phyloP scores from a whole-genome alignment of 257 asterid genomes.

The Solanum chilense region DNA sequence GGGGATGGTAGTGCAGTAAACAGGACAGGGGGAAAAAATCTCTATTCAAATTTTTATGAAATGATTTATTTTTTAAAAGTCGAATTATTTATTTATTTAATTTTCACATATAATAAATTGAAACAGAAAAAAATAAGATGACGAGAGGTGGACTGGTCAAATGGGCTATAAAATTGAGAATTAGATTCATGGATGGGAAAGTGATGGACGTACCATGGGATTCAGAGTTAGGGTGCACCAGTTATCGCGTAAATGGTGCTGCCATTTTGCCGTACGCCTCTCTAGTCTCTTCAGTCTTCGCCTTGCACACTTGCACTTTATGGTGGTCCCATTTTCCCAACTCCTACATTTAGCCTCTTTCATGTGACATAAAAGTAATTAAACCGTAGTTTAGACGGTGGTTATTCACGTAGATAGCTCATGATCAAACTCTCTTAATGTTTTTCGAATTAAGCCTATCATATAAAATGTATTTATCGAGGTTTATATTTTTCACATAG shows the following conservation, averaged over 20 bases:
- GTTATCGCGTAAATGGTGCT: background rate
- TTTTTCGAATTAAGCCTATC: accelerated
- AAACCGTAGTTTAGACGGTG: no score
- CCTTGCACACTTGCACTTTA: background rate
- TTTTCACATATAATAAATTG: no score
- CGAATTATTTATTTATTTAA: no score
- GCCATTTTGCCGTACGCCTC: background rate
- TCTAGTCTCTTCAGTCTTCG: background rate
- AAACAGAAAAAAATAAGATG: background rate
- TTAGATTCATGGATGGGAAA: background rate
- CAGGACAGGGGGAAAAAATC: background rate
- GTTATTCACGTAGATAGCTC: no score
- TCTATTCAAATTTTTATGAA: background rate
- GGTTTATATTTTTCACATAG: background rate
- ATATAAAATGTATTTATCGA: accelerated
- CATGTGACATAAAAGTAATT: background rate
- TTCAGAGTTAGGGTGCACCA: background rate
- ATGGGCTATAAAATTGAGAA: background rate
- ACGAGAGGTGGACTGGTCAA: background rate
- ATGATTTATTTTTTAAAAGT: accelerated
- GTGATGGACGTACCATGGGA: background rate
- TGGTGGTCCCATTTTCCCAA: background rate
- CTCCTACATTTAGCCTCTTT: background rate
- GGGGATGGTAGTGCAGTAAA: background rate
- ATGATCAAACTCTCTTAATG: accelerated